These are phyloP conservation scores for Russula ochroleuca DNA, from an alignment of 768 basidiomycete genomes.

Conservation along the genomic window DNA sequence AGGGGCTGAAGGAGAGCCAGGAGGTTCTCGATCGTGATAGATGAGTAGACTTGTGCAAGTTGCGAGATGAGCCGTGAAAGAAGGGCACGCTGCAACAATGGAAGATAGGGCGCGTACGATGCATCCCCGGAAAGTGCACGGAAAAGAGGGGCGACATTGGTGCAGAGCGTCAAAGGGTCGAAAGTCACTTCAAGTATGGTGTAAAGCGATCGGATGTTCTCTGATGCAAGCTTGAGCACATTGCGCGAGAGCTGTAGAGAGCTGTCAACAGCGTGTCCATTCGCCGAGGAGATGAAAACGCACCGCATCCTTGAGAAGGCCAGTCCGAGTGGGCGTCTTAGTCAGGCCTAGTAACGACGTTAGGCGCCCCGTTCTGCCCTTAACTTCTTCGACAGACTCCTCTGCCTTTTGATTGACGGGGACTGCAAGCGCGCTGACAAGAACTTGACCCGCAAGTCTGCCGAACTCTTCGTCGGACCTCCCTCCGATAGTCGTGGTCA, in stretches of 20 bases:
- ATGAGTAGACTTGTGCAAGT: constrained; percentile 88
- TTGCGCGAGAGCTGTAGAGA: constrained; percentile 65
- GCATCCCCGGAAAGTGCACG: constrained; percentile 49
- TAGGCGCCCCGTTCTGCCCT: constrained; percentile 70
- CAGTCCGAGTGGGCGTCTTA: constrained; percentile 81
- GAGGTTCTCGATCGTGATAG: constrained; percentile 74
- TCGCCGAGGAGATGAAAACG: constrained; percentile 33
- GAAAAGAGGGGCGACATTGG: constrained; percentile 74
- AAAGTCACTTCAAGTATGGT: constrained; percentile 88
- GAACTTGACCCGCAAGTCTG: constrained; percentile 83
- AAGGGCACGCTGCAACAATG: constrained; percentile 86
- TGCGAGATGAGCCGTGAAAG: constrained; percentile 88
- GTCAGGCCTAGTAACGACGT: constrained; percentile 80
- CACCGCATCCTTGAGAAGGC: constrained; percentile 83
- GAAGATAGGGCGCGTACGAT: constrained; percentile 75
- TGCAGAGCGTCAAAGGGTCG: constrained; percentile 83
- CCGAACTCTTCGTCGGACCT: constrained; percentile 74
- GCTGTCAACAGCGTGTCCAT: constrained; percentile 3
- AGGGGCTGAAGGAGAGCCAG: constrained; percentile 76
- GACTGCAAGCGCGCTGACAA: constrained; percentile 89
- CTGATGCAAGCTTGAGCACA: constrained; percentile 74
- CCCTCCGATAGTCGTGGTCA: constrained; percentile 67
- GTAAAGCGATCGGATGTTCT: constrained; percentile 73
- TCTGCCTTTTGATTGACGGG: constrained; percentile 67
- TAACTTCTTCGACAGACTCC: constrained; percentile 46